Evolutionary conservation across 140 eudicot species (phyloP), one percentile per base, ranked within the genome.

Genomic region (Flaveria floridana): DNA sequence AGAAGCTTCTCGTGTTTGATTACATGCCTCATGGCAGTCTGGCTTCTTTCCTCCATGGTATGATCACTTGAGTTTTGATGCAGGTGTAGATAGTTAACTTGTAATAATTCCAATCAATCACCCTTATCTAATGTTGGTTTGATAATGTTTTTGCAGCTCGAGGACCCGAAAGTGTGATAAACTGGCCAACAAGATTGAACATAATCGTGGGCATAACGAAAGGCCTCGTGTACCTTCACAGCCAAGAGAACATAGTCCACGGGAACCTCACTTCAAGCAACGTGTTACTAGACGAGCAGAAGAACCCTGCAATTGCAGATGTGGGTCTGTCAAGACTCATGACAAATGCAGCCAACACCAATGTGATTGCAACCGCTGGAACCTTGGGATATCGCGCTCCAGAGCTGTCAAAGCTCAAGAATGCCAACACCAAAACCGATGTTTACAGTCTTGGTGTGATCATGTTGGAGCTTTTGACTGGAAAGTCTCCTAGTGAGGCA

Each of bases 1-100:
- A 94, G 83, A 94, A 91, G 95, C 95, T 94, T 78, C 97, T 94
- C 2, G 97, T 91, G 50, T 94, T 85, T 41, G 99, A 94, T 91
- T 90, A 91, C 76, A 79, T 94, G 97, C 76, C 95, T 39, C 89
- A 87, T 77, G 99, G 99, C 50, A 94, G 99, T 67, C 92, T 94
- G 52, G 89, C 99, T 55, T 85, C 97, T 41, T 94, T 82, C 85
- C 96, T 94, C 50, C 99, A 94, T 80, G 97, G 99, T 94, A 85
- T 76, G 83, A 7, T 52, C 10, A n/a, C 51, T 47, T 77, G 8
- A n/a, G 42, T 47, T 68, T 52, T 77, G 8, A 34, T 34, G 41
- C 41, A 34, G 7, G 7, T 34, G 41, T 34, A 34, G 41, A 26
- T 3, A 48, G 0, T 0, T 11, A 2, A 3, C 13, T 53, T 19